These are phyloP conservation scores for Claviceps monticola DNA, from an alignment of 2,329 filamentous ascomycete species.

Conservation along the genomic window DNA sequence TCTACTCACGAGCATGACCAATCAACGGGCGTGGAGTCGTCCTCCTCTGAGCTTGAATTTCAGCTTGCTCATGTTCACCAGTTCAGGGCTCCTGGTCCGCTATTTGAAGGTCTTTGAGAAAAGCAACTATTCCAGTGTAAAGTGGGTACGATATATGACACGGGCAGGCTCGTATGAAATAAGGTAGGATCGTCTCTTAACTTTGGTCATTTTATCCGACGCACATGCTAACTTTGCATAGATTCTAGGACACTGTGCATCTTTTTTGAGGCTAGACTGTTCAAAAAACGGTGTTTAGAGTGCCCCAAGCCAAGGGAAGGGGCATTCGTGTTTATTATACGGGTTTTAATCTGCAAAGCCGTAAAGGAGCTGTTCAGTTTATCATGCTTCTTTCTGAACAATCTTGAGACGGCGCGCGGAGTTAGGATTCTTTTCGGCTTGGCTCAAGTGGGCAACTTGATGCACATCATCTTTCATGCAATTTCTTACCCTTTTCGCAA, in stretches of 20 bases:
- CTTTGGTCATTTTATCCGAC: not conserved
- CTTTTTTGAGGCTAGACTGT: not conserved
- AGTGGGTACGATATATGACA: constrained; percentile 99
- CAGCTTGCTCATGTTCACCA: constrained; percentile 94
- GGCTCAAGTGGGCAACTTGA: not conserved
- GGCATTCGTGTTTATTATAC: not conserved
- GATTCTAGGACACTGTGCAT: constrained; percentile 18
- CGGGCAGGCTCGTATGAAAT: constrained; percentile 96
- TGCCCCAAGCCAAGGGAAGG: not conserved
- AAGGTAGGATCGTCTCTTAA: constrained; percentile 35
- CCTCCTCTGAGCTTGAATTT: constrained; percentile 88
- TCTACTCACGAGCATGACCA: constrained; percentile 89
- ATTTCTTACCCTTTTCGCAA: not conserved
- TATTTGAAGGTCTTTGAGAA: constrained; percentile 99
- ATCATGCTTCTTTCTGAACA: not conserved
- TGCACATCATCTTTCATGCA: not conserved
- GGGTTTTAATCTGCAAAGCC: not conserved
- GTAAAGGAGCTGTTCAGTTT: not conserved
- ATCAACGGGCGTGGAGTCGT: constrained; percentile 91
- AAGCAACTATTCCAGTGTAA: constrained; percentile 95
- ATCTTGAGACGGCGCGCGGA: not conserved
- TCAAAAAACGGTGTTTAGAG: constrained; percentile 2
- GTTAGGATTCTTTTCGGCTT: too few species aligned
- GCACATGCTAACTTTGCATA: constrained; percentile 11
- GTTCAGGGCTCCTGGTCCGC: constrained; percentile 76